phyloP scores from a whole-genome alignment of 2,329 filamentous ascomycete species.

The Hymenotorrendiella dingleyae region DNA sequence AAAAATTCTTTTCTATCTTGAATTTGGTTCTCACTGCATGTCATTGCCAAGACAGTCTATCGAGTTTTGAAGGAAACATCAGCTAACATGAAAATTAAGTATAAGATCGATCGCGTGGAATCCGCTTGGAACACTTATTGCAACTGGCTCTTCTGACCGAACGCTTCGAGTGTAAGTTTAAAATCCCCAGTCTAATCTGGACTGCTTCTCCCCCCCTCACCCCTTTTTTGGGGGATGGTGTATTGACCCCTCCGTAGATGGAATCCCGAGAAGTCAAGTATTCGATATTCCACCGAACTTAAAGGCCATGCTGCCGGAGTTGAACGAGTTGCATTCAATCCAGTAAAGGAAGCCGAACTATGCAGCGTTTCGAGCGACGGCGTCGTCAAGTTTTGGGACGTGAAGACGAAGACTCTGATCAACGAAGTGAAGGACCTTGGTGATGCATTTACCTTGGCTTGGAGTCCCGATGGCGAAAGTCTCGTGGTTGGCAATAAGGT shows the following conservation, averaged over 20 bases:
- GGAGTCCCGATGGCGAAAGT: constrained; percentile 65
- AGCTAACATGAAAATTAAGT: constrained; percentile 34
- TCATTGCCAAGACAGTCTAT: neutral
- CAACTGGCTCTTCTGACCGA: constrained; percentile 68
- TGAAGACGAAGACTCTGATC: constrained; percentile 63
- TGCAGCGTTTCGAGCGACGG: constrained; percentile 71
- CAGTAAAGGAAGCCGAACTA: constrained; percentile 68
- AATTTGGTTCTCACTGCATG: neutral
- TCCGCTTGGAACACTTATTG: constrained; percentile 74
- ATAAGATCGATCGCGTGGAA: constrained; percentile 86
- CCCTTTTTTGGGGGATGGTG: neutral
- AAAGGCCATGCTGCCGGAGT: constrained; percentile 60
- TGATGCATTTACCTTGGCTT: constrained; percentile 64
- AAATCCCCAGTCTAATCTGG: no score
- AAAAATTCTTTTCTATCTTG: neutral
- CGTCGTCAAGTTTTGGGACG: constrained; percentile 74
- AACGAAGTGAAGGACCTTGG: constrained; percentile 63
- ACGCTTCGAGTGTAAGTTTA: constrained; percentile 54
- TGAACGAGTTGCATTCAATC: constrained; percentile 74
- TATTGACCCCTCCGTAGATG: constrained; percentile 38
- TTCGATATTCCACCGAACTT: constrained; percentile 70
- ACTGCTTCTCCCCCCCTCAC: neutral
- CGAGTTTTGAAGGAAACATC: no score
- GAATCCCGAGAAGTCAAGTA: constrained; percentile 72
- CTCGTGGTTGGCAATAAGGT: constrained; percentile 71